Conservation (phyloP, 2,329 filamentous ascomycete genomes). For the Hypoxylon sp. region DNA sequence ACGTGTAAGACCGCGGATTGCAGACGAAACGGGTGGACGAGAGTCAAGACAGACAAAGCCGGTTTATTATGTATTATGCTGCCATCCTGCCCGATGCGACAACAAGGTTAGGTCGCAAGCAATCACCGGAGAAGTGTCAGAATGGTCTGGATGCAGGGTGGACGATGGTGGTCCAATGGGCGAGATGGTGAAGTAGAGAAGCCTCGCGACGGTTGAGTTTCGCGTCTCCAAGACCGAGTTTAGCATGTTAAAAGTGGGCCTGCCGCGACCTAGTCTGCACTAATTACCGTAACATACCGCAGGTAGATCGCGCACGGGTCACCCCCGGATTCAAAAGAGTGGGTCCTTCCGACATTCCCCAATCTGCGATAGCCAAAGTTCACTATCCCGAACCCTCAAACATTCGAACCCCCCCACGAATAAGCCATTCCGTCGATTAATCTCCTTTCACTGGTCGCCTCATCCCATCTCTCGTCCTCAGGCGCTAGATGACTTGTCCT, state of each 20-base stretch:
- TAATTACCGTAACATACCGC: not conserved
- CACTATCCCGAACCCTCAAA: not conserved
- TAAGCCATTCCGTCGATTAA: not conserved
- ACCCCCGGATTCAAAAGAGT: conserved; percentile 32
- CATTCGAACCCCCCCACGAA: conserved; percentile 19
- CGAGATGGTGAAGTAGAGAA: conserved; percentile 31
- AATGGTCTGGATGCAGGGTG: conserved; percentile 36
- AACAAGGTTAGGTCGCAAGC: conserved; percentile 50
- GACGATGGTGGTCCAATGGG: conserved; percentile 45
- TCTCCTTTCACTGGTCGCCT: conserved; percentile 44
- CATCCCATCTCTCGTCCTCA: conserved; percentile 38
- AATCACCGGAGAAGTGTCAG: conserved; percentile 29
- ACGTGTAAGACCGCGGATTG: conserved; percentile 43
- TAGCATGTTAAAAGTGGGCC: not conserved
- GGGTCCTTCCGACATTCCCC: not conserved
- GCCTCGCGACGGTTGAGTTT: conserved; percentile 38
- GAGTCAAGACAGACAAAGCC: conserved; percentile 44
- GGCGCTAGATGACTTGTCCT: conserved; percentile 49
- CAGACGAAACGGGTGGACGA: conserved; percentile 45
- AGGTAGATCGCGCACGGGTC: conserved; percentile 30
- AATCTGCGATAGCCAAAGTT: not conserved
- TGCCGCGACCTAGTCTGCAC: not conserved
- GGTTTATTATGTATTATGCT: conserved; percentile 50
- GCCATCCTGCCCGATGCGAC: conserved; percentile 50
- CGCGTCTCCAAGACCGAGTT: conserved; percentile 20